Evolutionary conservation across 2,329 filamentous ascomycete species (phyloP).

Genomic region (Cordyceps fumosorosea): DNA sequence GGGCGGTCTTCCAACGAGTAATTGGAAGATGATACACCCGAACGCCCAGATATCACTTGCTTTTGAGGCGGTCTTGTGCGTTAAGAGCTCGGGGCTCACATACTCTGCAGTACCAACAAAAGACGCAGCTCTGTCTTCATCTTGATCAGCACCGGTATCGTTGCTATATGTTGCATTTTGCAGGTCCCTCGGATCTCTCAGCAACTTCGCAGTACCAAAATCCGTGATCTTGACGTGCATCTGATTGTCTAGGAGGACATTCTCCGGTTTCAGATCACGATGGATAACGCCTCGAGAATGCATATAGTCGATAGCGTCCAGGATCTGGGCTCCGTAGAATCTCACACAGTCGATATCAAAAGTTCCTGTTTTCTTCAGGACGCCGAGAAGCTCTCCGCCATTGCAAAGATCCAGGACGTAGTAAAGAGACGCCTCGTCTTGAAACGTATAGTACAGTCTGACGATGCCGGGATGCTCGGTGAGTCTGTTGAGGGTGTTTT

Average conservation of each 20-base stretch:
- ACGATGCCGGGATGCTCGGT: slow-evolving; percentile 97
- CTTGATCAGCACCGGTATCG: slow-evolving; percentile 35
- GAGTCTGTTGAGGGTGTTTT: slow-evolving; percentile 91
- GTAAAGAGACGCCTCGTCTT: slow-evolving; percentile 92
- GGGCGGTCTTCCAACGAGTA: slow-evolving; percentile 88
- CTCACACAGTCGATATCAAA: slow-evolving; percentile 92
- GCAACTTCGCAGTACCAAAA: slow-evolving; percentile 94
- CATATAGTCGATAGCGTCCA: slow-evolving; percentile 97
- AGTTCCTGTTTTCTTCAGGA: slow-evolving; percentile 87
- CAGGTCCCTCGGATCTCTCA: slow-evolving; percentile 40
- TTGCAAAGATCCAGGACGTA: slow-evolving; percentile 93
- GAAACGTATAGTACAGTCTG: slow-evolving; percentile 95
- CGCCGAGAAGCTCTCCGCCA: slow-evolving; percentile 84
- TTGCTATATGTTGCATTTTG: slow-evolving; percentile 28
- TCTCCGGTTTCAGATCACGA: slow-evolving; percentile 93
- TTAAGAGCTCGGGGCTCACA: slow-evolving; percentile 93
- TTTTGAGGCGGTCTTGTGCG: slow-evolving; percentile 95
- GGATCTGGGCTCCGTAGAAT: slow-evolving; percentile 92
- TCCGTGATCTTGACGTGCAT: slow-evolving; percentile 99
- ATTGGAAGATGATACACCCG: slow-evolving; percentile 94
- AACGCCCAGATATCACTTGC: slow-evolving; percentile 98
- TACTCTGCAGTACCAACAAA: slow-evolving; percentile 98
- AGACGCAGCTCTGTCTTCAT: slow-evolving; percentile 75
- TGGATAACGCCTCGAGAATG: slow-evolving; percentile 94
- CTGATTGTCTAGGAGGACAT: slow-evolving; percentile 87